Conservation (phyloP, 805 yeast species). For the Wickerhamomyces kurtzmanii region DNA sequence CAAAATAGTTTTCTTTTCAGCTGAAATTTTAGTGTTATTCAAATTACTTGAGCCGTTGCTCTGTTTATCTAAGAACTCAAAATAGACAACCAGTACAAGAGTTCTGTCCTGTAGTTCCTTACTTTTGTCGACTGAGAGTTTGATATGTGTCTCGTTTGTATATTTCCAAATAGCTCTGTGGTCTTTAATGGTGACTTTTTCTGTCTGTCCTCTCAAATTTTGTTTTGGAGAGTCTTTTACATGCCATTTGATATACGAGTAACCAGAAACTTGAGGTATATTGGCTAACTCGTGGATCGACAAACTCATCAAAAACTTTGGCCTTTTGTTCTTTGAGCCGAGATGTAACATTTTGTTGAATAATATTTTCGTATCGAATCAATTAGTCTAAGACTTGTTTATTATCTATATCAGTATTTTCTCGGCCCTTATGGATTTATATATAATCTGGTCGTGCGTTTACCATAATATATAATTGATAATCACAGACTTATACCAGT, state of each 20-base stretch:
- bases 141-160: slow-evolving; percentile 22
- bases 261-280: slow-evolving; percentile 71
- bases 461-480: too few species aligned
- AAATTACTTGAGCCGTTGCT: slow-evolving; percentile 5
- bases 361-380: too few species aligned
- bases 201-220: slow-evolving; percentile 37
- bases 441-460: too few species aligned
- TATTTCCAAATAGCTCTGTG: slow-evolving; percentile 45
- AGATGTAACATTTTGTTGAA: not conserved
- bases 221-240: slow-evolving; percentile 39
- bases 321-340: slow-evolving; percentile 25
- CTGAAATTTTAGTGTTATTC: slow-evolving; percentile 2
- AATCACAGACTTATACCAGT: too few species aligned
- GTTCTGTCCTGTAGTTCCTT: slow-evolving; percentile 23
- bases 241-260: slow-evolving; percentile 55
- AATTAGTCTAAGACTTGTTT: too few species aligned
- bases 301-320: slow-evolving; percentile 53
- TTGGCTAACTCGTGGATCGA: slow-evolving; percentile 66
- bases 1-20: slow-evolving; percentile 33
- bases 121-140: slow-evolving; percentile 28
- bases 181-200: slow-evolving; percentile 30
- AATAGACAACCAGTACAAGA: slow-evolving; percentile 32
- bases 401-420: too few species aligned
- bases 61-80: slow-evolving; percentile 22
- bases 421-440: too few species aligned